phyloP scores from a whole-genome alignment of 495 filamentous ascomycete species.

The Annulohypoxylon stygium region DNA sequence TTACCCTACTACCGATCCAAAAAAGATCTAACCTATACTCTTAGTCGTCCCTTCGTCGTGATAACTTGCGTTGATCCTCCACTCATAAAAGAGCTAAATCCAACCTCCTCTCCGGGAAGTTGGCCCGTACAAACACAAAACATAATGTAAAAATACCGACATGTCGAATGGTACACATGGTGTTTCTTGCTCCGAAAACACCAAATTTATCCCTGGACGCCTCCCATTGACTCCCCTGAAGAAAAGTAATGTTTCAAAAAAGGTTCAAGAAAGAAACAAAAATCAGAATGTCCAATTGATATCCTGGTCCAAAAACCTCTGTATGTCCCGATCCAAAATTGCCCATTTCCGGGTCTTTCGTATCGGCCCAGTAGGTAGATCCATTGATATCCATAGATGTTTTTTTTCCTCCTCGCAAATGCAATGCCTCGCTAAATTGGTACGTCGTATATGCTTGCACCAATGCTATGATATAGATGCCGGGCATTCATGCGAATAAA shows the following conservation, averaged over 20 bases:
- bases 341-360: background rate
- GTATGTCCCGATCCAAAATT: slow-evolving; percentile 12
- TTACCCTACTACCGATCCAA: slow-evolving; percentile 14
- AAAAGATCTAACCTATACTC: slow-evolving; percentile 18
- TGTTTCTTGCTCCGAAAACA: slow-evolving; percentile 35
- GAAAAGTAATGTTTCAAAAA: slow-evolving; percentile 13
- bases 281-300: slow-evolving; percentile 15
- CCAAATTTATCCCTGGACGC: slow-evolving; percentile 29
- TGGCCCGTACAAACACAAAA: background rate
- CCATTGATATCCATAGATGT: background rate
- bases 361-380: background rate
- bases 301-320: slow-evolving; percentile 12
- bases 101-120: slow-evolving; percentile 2
- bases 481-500: slow-evolving; percentile 18
- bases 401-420: slow-evolving; percentile 1
- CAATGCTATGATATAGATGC: slow-evolving; percentile 7
- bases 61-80: slow-evolving; percentile 44
- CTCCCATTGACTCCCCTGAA: slow-evolving; percentile 26
- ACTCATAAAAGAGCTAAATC: slow-evolving; percentile 24
- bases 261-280: slow-evolving; percentile 12
- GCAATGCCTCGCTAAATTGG: slow-evolving; percentile 5
- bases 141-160: slow-evolving; percentile 13
- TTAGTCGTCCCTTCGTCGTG: slow-evolving; percentile 19
- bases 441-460: slow-evolving; percentile 16
- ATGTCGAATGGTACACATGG: slow-evolving; percentile 38